Base-by-base conservation (phyloP, 768 basidiomycete species). In the Phylloporus rhodoxanthus region DNA sequence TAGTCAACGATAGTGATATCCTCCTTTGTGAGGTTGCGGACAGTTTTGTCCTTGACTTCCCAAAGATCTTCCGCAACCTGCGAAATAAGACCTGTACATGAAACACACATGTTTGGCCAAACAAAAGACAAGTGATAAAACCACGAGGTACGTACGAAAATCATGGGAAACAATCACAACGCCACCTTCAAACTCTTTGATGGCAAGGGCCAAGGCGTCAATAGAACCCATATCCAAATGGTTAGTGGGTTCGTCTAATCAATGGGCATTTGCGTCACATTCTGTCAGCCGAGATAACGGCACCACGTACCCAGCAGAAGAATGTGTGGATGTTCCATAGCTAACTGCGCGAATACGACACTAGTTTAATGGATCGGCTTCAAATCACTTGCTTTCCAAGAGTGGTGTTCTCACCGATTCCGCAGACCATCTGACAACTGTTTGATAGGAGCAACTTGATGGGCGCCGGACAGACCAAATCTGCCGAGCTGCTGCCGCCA, bases 141-240 rank as follows among this genome's bases (percentile, higher is more conserved):
- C 47, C 26, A 48, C 47, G 51, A 51, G 45, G 48, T 21, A 80
- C 86, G 57, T 60, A 90, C 95, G 89, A 87, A 99, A 99, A 71
- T 99, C 95, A 75, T 98, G 96, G 42, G 94, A 97, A 56, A 99
- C 96, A 66, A 99, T 98, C 59, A 98, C 96, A 34, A 99, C 96
- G 61, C 96, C 95, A 52, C 96, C 96, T 63, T 90, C 87, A 67
- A 91, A 99, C 64, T 89, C 90, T 69, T 95, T 96, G 77, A 99
- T 98, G 43, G 96, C 95, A 21, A 70, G 68, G 7, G 96, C 96
- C 42, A 99, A 81, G 1, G 96, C 95, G 66, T 98, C 95, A 68
- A 99, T 99, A 25, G 91, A 94, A 57, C 81, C 85, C 95, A 96
- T 95, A 67, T 96, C 93, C 78, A 96, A 80, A 70, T 97, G 93